Base-by-base conservation (phyloP, 345 rosid genomes). In the Passiflora organensis region DNA sequence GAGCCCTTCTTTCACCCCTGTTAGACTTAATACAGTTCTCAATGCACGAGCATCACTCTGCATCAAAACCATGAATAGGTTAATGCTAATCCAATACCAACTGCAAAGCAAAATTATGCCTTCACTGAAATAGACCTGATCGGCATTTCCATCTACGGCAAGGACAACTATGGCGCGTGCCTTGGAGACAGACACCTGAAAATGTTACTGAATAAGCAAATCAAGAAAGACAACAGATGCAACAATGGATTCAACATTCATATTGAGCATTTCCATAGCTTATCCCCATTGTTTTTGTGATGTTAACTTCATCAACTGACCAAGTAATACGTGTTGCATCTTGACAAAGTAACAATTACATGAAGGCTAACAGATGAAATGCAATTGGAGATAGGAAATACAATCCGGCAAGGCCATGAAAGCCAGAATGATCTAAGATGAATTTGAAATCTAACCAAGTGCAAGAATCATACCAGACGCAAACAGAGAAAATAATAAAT, bases 1-100 rank as follows among this genome's bases (percentile, higher is more conserved):
- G 48, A 82, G 69, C 52, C 91, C 86, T 70, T 85, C 86, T 68
- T 82, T 85, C 28, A 85, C 84, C 47, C 87, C 91, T 13, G 87
- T 80, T 47, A 85, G 72, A 73, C 91, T 85, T 69, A 80, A 67
- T 56, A 85, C 91, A 0, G 91, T 81, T 69, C 91, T 85, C 63
- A 82, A 65, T 57, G 91, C 91, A 53, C 81, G 91, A 25, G 91
- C 91, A 69, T 85, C 91, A 65, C 87, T 85, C 91, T 85, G 74
- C 45, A 65, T 48, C 22, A 58, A n/a, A 34, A 66, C 43, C 46
- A 63, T 51, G 34, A 68, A 56, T 13, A 6, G 67, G 59, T 59
- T 36, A 63, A 55, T 3, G 20, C 50, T 48, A 15, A 48, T 53
- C 42, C 1, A 48, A 38, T 10, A 58, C 55, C 53, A 63, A 37